A percentile compares a stretch with the other conserved stretches of the same genome.
phyloP scores from a whole-genome alignment of 2,329 filamentous ascomycete genomes.

The Colletotrichum cuscutae region DNA sequence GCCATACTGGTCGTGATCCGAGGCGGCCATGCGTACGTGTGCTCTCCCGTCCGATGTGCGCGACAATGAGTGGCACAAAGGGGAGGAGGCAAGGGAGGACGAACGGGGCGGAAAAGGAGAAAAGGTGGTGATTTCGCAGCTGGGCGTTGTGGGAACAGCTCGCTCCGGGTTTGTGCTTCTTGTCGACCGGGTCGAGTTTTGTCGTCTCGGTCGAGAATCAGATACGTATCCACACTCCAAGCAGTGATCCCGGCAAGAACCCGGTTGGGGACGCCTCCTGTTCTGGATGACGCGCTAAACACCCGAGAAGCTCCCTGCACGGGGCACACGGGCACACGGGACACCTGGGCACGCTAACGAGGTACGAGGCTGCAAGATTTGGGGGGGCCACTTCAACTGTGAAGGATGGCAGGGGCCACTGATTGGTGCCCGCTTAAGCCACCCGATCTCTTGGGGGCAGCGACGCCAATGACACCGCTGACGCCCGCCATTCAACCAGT shows the following conservation, averaged over 20 bases:
- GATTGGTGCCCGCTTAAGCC: conserved; percentile 32
- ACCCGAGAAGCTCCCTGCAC: conserved; percentile 21
- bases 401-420: conserved; percentile 6
- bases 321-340: conserved; percentile 2
- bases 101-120: conserved; percentile 3
- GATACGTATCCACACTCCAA: conserved; percentile 33
- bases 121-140: not conserved
- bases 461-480: conserved; percentile 56
- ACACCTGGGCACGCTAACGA: conserved; percentile 10
- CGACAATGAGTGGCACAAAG: conserved; percentile 30
- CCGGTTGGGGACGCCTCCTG: conserved; percentile 20
- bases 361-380: conserved; percentile 1
- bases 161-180: not conserved
- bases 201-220: conserved; percentile 33
- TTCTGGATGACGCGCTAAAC: conserved; percentile 31
- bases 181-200: conserved; percentile 34
- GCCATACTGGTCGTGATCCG: conserved; percentile 54
- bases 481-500: conserved; percentile 69
- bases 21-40: conserved; percentile 50
- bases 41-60: conserved; percentile 22
- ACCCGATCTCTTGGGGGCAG: not conserved
- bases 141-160: not conserved
- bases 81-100: not conserved
- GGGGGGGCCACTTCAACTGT: not conserved
- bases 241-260: conserved; percentile 19